Base-by-base conservation (phyloP, 192 early-diverging fungal genomes). In the Backusella tarrabulga region DNA sequence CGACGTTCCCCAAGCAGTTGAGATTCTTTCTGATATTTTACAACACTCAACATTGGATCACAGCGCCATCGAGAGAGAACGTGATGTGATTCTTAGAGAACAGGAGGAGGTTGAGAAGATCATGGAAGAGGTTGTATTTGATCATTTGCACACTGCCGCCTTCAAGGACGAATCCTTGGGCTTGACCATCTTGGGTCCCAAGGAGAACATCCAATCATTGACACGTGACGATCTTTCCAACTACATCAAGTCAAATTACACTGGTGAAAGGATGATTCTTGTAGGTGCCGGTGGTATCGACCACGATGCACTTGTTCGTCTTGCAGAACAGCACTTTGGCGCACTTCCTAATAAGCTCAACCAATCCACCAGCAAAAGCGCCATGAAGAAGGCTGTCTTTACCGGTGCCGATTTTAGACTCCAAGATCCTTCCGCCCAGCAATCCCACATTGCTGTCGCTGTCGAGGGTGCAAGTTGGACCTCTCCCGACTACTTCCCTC, bases 71-170 rank as follows among this genome's bases (percentile, higher is more conserved):
- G 96, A 97, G 82, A 94, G 97, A 73, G 96, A 98, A 86, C 96
- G 97, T 77, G 96, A 97, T 82, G 97, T 98, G 63, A 99, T 99
- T 78, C 84, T 97, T 82, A 89, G 97, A 77, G 97, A 99, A 87
- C 91, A 96, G 77, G 94, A 98, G 81, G 93, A 95, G 81, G 93
- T 94, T 41, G 90, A 92, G 76, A 99, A 99, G 87, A 88, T 95
- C 63, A 94, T 96, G 88, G 97, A 99, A 82, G 97, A 99, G 85
- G 96, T 99, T 52, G 97, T 99, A 44, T 99, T 99, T 87, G 97
- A 99, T 81, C 96, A 99, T 76, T 86, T 99, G 86, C 97, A 99
- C 83, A 95, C 94, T 38, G 93, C 92, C 68, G 96, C 97, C 21
- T 99, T 95, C 90, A 95, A 95, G 88, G 87, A 93, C 68, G 90